Conservation (phyloP, 306 rosid genomes). For the Casuarina cunninghamiana region DNA sequence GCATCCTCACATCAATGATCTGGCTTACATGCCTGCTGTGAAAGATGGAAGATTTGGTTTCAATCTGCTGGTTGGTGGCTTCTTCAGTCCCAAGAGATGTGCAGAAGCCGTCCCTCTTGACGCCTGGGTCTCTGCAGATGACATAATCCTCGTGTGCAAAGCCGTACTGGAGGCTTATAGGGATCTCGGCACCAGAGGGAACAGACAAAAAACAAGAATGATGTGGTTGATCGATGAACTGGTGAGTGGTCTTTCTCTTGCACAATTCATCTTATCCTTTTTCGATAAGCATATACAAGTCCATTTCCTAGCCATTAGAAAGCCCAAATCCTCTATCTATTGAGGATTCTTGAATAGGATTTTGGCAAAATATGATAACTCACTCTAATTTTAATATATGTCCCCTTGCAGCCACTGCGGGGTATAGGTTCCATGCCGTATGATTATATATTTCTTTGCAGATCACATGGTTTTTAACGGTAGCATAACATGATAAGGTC, state of each 20-base stretch:
- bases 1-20: slow-evolving; percentile 97
- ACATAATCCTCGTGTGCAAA: slow-evolving; percentile 67
- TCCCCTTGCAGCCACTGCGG: too few species aligned
- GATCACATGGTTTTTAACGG: too few species aligned
- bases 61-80: slow-evolving; percentile 92
- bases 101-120: slow-evolving; percentile 93
- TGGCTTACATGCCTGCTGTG: slow-evolving; percentile 94
- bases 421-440: too few species aligned
- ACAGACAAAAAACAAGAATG: slow-evolving; percentile 89
- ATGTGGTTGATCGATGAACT: slow-evolving; percentile 98
- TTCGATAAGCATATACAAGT: too few species aligned
- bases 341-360: too few species aligned
- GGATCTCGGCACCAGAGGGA: slow-evolving; percentile 90
- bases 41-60: slow-evolving; percentile 81
- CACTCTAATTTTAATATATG: too few species aligned
- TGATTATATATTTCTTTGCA: too few species aligned
- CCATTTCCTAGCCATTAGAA: too few species aligned
- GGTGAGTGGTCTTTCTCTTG: slow-evolving; percentile 34
- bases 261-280: neutral
- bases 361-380: too few species aligned
- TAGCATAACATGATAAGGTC: neutral
- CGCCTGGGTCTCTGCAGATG: slow-evolving; percentile 91
- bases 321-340: too few species aligned
- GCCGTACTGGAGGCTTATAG: slow-evolving; percentile 85
- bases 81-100: slow-evolving; percentile 87